Conservation (phyloP, 2,329 filamentous ascomycete genomes). For the Trichoderma cornu-damae region DNA sequence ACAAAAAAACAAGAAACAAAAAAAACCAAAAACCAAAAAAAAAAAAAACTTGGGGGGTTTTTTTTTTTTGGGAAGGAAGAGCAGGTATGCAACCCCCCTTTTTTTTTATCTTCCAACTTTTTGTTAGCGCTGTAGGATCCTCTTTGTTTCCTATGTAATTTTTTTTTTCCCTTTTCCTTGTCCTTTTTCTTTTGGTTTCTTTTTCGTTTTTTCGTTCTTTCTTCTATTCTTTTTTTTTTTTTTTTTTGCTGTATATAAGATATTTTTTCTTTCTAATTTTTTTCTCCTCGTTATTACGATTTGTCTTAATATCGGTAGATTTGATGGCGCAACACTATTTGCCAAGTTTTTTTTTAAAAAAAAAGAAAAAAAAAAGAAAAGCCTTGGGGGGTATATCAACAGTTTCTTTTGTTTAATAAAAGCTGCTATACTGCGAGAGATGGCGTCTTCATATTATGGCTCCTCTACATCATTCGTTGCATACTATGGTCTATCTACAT, state of each 20-base stretch:
- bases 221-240: background rate
- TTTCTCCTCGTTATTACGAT: background rate
- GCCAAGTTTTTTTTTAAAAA: too few relatives aligned
- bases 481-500: background rate
- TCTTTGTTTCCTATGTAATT: background rate
- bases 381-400: slow-evolving; percentile 11
- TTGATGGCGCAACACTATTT: background rate
- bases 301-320: slow-evolving; percentile 15
- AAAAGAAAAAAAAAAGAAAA: background rate
- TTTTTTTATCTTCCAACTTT: background rate
- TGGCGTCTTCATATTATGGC: background rate
- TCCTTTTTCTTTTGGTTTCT: background rate
- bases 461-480: too few relatives aligned
- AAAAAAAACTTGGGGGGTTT: background rate
- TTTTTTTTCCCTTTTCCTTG: background rate
- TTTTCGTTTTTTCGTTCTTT: background rate
- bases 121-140: background rate
- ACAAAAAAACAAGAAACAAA: background rate
- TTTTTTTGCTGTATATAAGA: slow-evolving; percentile 4
- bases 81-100: background rate
- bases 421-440: slow-evolving; percentile 3
- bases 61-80: background rate
- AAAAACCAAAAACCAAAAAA: background rate
- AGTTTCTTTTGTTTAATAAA: background rate
- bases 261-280: background rate